Conservation (phyloP, 2,329 filamentous ascomycete species). For the Xylariomycetidae sp. region DNA sequence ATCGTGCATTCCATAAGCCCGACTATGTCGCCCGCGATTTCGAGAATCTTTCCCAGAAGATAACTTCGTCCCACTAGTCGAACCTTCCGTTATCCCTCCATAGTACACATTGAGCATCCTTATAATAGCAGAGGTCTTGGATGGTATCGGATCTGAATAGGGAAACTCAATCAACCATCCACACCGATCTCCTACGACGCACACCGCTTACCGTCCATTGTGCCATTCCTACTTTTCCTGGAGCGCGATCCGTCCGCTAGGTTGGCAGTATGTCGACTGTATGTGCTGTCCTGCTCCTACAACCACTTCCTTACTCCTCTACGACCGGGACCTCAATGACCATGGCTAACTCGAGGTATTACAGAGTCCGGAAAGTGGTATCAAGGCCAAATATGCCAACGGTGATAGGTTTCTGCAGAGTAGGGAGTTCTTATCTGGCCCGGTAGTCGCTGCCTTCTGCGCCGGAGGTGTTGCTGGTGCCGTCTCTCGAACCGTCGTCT, state of each 20-base stretch:
- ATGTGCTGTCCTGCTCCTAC: constrained; percentile 19
- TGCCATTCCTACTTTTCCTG: constrained; percentile 9
- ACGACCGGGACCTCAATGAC: too few relatives aligned
- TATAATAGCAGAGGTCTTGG: constrained; percentile 2
- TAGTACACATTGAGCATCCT: too few relatives aligned
- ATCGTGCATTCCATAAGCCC: constrained; percentile 12
- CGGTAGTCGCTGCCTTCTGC: constrained; percentile 86
- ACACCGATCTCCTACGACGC: too few relatives aligned
- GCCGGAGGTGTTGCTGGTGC: constrained; percentile 92
- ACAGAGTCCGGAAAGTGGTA: constrained; percentile 20
- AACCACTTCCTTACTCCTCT: too few relatives aligned
- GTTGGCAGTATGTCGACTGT: constrained; percentile 33
- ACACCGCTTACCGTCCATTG: constrained; percentile 4
- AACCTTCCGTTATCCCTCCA: too few relatives aligned
- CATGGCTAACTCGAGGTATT: constrained; percentile 12
- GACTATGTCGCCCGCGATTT: constrained; percentile 25
- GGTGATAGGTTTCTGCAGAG: constrained; percentile 29
- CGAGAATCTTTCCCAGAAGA: constrained; percentile 20
- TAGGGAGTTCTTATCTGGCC: constrained; percentile 63
- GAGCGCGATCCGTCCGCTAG: constrained; percentile 8
- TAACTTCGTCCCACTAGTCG: constrained; percentile 11
- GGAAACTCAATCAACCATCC: too few relatives aligned
- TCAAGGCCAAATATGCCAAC: constrained; percentile 26
- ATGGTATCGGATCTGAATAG: too few relatives aligned
- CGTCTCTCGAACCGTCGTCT: constrained; percentile 96